These are phyloP conservation scores for Kluyveromyces lactis DNA, from an alignment of 805 yeast species.

Conservation along the genomic window DNA sequence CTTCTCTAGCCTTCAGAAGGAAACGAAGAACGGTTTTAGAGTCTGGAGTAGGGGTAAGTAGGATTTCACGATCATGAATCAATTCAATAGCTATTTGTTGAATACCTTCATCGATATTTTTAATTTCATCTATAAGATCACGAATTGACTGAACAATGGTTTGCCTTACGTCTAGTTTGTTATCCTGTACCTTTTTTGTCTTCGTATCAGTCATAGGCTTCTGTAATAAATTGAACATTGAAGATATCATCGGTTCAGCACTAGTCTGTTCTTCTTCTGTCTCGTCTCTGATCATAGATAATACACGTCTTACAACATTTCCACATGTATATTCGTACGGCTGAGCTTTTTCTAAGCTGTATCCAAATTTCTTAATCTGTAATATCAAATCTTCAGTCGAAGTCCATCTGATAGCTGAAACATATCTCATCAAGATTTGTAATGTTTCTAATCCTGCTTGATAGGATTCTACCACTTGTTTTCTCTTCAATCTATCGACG, in stretches of 20 bases:
- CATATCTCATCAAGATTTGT: slow-evolving; percentile 76
- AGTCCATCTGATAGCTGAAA: slow-evolving; percentile 85
- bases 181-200: slow-evolving; percentile 18
- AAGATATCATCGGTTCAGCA: slow-evolving; percentile 52
- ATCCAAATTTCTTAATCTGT: slow-evolving; percentile 69
- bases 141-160: slow-evolving; percentile 86
- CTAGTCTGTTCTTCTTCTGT: slow-evolving; percentile 40
- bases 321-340: slow-evolving; percentile 88
- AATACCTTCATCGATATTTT: slow-evolving; percentile 81
- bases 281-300: slow-evolving; percentile 83
- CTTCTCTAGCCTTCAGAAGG: slow-evolving; percentile 69
- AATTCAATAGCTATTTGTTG: slow-evolving; percentile 87
- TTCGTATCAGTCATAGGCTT: slow-evolving; percentile 29
- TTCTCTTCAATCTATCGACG: slow-evolving; percentile 61
- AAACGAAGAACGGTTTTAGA: slow-evolving; percentile 85
- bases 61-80: slow-evolving; percentile 83
- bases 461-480: slow-evolving; percentile 75
- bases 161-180: slow-evolving; percentile 60
- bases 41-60: slow-evolving; percentile 87
- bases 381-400: slow-evolving; percentile 62
- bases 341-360: slow-evolving; percentile 62
- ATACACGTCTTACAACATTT: slow-evolving; percentile 80
- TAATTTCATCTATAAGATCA: slow-evolving; percentile 85
- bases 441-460: slow-evolving; percentile 81
- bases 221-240: slow-evolving; percentile 83